Evolutionary conservation across 2,329 filamentous ascomycete species (phyloP).

Genomic region (Triangularia setosa): DNA sequence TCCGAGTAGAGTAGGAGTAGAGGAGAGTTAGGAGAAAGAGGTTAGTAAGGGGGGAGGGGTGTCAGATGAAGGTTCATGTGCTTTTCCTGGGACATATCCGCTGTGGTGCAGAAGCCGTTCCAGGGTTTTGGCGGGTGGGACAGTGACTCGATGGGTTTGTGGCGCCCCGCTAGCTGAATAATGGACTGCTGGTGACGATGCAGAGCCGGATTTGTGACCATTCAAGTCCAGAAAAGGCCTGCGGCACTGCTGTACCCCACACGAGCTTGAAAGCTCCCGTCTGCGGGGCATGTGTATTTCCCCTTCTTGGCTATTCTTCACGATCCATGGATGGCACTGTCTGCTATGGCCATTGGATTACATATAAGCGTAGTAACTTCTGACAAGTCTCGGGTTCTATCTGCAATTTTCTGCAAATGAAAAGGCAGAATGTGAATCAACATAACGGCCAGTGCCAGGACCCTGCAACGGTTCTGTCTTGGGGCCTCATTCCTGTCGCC

Average conservation of each 20-base stretch:
- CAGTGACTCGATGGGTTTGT: neutral
- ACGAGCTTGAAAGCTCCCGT: constrained; percentile 2
- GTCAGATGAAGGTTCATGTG: constrained; percentile 5
- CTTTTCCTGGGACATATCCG: neutral
- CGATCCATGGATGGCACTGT: constrained; percentile 1
- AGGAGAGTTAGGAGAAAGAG: neutral
- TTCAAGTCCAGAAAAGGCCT: neutral
- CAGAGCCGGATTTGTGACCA: constrained; percentile 7
- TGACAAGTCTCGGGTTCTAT: neutral
- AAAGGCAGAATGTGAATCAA: no score
- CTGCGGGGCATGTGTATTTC: constrained; percentile 4
- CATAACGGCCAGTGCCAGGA: neutral
- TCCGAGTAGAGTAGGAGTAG: neutral
- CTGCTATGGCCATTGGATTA: neutral
- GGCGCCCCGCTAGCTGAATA: constrained; percentile 8
- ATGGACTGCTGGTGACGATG: constrained; percentile 5
- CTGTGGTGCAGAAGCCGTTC: neutral
- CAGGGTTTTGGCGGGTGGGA: neutral
- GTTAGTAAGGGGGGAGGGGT: neutral
- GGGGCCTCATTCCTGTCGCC: neutral
- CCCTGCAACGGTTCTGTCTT: neutral
- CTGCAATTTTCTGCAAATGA: neutral
- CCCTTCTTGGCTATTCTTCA: neutral
- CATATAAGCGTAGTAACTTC: no score
- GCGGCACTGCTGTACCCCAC: constrained; percentile 4